Percentiles rank a stretch among this genome's conserved stretches.
Evolutionary conservation across 805 yeast species (phyloP).

Genomic region (Yarrowia porcina): DNA sequence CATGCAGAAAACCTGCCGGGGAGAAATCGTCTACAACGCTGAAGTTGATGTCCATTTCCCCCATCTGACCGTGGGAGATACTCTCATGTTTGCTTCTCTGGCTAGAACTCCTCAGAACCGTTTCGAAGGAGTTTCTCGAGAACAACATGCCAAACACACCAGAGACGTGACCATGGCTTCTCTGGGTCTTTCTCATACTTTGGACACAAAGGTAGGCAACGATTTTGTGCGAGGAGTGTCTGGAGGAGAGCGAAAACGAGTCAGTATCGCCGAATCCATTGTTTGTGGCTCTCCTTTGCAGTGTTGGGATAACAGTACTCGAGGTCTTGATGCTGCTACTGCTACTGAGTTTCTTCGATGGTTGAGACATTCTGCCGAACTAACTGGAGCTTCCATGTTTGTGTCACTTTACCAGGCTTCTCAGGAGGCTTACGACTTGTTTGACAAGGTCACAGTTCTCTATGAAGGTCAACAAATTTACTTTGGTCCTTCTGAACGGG

Average conservation of each 20-base stretch:
- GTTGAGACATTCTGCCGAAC: slow-evolving; percentile 55
- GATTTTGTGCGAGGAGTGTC: slow-evolving; percentile 68
- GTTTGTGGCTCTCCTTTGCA: slow-evolving; percentile 48
- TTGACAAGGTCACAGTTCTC: slow-evolving; percentile 57
- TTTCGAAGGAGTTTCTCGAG: slow-evolving; percentile 53
- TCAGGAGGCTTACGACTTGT: slow-evolving; percentile 57
- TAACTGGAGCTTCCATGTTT: slow-evolving; percentile 53
- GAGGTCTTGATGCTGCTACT: slow-evolving; percentile 71
- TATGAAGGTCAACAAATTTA: slow-evolving; percentile 60
- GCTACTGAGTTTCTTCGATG: slow-evolving; percentile 64
- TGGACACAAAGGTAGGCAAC: slow-evolving; percentile 62
- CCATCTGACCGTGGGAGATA: slow-evolving; percentile 62
- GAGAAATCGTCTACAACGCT: slow-evolving; percentile 70
- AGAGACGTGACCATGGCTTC: slow-evolving; percentile 54
- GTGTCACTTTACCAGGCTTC: slow-evolving; percentile 69
- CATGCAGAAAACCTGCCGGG: slow-evolving; percentile 53
- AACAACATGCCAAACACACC: slow-evolving; percentile 51
- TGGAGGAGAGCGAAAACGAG: slow-evolving; percentile 72
- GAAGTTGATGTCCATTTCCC: slow-evolving; percentile 69
- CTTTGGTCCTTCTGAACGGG: slow-evolving; percentile 48
- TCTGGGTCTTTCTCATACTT: slow-evolving; percentile 50
- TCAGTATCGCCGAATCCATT: slow-evolving; percentile 59
- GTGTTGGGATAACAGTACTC: slow-evolving; percentile 68
- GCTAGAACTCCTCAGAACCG: slow-evolving; percentile 62
- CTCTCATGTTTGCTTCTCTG: slow-evolving; percentile 58